Base-by-base conservation (phyloP, 805 yeast genomes). In the Wickerhamiella kurtzmanii region DNA sequence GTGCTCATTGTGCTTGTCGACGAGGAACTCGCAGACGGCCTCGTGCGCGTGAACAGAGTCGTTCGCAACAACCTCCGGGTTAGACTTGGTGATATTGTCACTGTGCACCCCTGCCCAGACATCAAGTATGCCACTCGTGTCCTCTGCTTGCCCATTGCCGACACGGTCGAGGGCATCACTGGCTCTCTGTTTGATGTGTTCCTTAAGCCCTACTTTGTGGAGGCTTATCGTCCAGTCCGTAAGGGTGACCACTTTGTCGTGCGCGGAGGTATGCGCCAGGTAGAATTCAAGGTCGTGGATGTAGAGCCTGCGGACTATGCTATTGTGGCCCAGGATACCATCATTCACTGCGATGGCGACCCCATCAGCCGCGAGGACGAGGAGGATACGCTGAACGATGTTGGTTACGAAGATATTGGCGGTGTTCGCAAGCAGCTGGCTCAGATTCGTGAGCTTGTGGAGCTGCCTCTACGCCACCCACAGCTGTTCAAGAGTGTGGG, bases 381-480 rank as follows among this genome's bases (percentile, higher is more conserved):
- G 68, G 98, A 92, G 70, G 87, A 86, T 67, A 89, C 83, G 66
- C 75, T 92, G 67, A 87, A 83, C 60, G 98, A 92, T 55, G 97
- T 92, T 50, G 98, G 98, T 58, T 92, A 92, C 65, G 98, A 92
- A 65, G 98, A 92, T 60, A 89, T 92, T 64, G 98, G 98, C 67
- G 98, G 98, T 45, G 87, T 96, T 70, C 83, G 95, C 70, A 92
- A 89, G 70, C 98, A 92, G 71, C 88, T 92, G 95, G 98, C 98
- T 41, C 98, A 92, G 71, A 89, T 92, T 63, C 81, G 98, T 71
- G 98, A 92, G 71, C 75, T 92, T 72, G 98, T 92, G 53, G 98
- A 92, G 72, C 76, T 92, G 66, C 98, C 98, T 21, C 75, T 92
- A 60, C 83, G 98, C 72, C 98, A 92, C 67, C 98, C 98, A 45